Conservation (phyloP, 495 filamentous ascomycete genomes). For the Hypoxylon lienhwacheense region DNA sequence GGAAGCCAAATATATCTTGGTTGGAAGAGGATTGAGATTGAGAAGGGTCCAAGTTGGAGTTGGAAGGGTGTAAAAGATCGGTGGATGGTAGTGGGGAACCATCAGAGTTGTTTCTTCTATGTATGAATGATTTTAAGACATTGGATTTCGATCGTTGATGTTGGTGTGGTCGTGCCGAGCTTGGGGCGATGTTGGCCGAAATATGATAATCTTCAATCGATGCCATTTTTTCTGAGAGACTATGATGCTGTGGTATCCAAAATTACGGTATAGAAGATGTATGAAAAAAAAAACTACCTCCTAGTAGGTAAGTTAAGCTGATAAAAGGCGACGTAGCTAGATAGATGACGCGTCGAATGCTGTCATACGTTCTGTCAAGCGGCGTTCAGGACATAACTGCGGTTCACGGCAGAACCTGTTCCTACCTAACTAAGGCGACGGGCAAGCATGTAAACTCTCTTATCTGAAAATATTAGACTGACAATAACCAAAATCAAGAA, state of each 20-base stretch:
- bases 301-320: constrained; percentile 6
- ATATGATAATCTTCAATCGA: constrained; percentile 31
- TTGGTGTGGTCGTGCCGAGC: constrained; percentile 11
- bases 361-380: constrained; percentile 16
- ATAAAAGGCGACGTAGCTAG: constrained; percentile 9
- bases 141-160: constrained; percentile 59
- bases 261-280: too few relatives aligned
- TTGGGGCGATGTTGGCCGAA: constrained; percentile 26
- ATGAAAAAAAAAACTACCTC: constrained; percentile 3
- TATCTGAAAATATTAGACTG: too few relatives aligned
- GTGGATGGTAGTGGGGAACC: constrained; percentile 45
- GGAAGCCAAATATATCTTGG: constrained; percentile 30
- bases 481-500: too few relatives aligned
- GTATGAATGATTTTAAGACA: constrained; percentile 60
- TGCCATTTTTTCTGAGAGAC: constrained; percentile 22
- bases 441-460: constrained; percentile 11
- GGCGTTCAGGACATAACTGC: constrained; percentile 15
- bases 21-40: constrained; percentile 23
- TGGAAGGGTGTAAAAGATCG: constrained; percentile 20
- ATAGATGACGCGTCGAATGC: constrained; percentile 6
- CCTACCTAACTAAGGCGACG: too few relatives aligned
- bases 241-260: constrained; percentile 4
- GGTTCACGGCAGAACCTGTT: constrained; percentile 8
- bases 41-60: constrained; percentile 35
- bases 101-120: constrained; percentile 54